Conservation (phyloP, 2,329 filamentous ascomycete species). For the Passalora sequoiae region DNA sequence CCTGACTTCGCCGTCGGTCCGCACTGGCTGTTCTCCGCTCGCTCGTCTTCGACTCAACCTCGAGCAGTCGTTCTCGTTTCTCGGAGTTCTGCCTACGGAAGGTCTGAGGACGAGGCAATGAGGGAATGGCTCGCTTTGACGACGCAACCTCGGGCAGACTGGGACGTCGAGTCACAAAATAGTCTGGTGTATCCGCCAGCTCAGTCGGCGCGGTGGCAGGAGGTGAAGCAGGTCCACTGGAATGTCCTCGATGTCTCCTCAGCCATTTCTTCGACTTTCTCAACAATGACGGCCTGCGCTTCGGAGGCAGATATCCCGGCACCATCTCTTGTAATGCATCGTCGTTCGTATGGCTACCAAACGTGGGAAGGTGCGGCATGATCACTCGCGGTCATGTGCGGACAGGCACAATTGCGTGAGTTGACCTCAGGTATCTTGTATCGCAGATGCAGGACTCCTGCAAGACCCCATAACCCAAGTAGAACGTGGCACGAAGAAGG, state of each 20-base stretch:
- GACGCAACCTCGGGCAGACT: constrained; percentile 23
- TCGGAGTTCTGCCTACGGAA: constrained; percentile 82
- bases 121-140: constrained; percentile 52
- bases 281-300: constrained; percentile 19
- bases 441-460: constrained; percentile 5
- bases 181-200: constrained; percentile 28
- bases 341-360: constrained; percentile 23
- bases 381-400: constrained; percentile 10
- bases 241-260: constrained; percentile 30
- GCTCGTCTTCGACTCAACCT: constrained; percentile 56
- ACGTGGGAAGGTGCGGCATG: constrained; percentile 33
- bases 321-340: constrained; percentile 22
- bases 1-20: constrained; percentile 43
- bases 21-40: constrained; percentile 69
- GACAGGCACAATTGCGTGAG: background rate
- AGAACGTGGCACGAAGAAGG: no score
- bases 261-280: constrained; percentile 21
- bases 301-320: constrained; percentile 19
- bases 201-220: constrained; percentile 22
- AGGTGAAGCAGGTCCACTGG: constrained; percentile 6
- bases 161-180: constrained; percentile 17
- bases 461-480: no score
- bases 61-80: constrained; percentile 65
- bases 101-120: constrained; percentile 69
- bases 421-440: constrained; percentile 8